Base-by-base conservation (phyloP, 805 yeast genomes). In the Danielozyma ontarioensis region DNA sequence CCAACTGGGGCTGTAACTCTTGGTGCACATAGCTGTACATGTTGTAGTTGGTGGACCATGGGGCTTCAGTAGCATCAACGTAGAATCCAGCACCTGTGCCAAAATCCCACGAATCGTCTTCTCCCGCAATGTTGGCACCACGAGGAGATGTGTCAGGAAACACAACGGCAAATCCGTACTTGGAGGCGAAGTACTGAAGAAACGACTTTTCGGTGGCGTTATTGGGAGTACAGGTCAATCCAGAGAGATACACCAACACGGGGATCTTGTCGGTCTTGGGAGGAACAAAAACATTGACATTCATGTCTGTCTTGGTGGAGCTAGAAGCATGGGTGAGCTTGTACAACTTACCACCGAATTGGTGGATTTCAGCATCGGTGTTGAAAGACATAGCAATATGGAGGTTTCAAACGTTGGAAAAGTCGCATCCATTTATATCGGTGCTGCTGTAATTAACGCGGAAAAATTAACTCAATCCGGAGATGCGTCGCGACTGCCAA, bases 141-240 rank as follows among this genome's bases (percentile, higher is more conserved):
- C 97, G 76, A 34, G 98, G 97, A 6, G 97, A 89, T 3, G 98
- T 93, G 59, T 90, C 98, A 13, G 98, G 97, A 58, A 83, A 89
- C 1, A 90, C 87, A 13, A 90, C 62, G 0, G 95, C 95, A 56
- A 90, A 80, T 4, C 94, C 94, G 50, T 78, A 77, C 51, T 83
- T 72, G 44, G 80, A 76, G 5, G 95, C 95, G 53, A 80, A 81
- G 36, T 79, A 74, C 48, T 81, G 90, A 67, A 89, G 74, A 46
- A 80, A 85, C 1, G 96, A 95, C 70, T 93, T 93, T 56, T 93
- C 97, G 7, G 89, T 71, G 34, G 94, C 95, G 55, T 89, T 93
- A 63, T 85, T 78, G 30, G 96, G 96, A 1, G 95, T 80, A 57
- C 97, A 90, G 0, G 97, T 86, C 45, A 90, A 70, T 1, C 98